Conservation (phyloP, 345 rosid species). For the Salix koriyanagi region DNA sequence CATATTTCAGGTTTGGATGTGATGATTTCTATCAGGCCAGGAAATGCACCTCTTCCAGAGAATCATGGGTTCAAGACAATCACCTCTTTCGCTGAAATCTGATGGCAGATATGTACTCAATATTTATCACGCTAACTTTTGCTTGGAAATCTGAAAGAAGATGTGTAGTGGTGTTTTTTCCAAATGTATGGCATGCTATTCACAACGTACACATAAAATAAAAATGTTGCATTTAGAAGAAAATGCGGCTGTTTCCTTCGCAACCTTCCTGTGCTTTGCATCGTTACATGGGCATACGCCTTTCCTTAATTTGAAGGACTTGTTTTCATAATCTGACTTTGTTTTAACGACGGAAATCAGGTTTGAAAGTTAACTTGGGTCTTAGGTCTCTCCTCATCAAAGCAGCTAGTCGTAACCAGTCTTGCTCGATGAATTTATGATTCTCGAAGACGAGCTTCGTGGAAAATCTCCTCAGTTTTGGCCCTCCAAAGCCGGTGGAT, state of each 20-base stretch:
- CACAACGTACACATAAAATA: neutral
- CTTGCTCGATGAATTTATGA: neutral
- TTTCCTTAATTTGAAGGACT: neutral
- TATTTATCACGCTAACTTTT: neutral
- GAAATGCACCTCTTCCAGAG: constrained; percentile 27
- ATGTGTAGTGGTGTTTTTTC: neutral
- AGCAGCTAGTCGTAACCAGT: neutral
- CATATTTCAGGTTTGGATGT: constrained; percentile 18
- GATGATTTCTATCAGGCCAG: constrained; percentile 17
- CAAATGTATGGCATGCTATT: neutral
- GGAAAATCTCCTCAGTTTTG: no score
- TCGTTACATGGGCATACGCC: neutral
- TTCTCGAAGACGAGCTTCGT: neutral
- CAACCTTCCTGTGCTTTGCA: neutral
- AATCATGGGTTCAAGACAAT: constrained; percentile 30
- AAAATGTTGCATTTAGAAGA: neutral
- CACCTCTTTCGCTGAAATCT: constrained; percentile 22
- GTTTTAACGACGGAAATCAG: neutral
- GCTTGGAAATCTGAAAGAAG: constrained; percentile 46
- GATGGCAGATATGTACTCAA: neutral
- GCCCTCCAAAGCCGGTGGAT: no score
- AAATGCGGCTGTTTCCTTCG: neutral
- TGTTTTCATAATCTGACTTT: neutral
- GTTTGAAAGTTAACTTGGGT: neutral
- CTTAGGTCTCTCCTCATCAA: neutral